These are phyloP conservation scores for Leccinum fibrillosum DNA, from an alignment of 768 basidiomycete genomes.

Conservation along the genomic window DNA sequence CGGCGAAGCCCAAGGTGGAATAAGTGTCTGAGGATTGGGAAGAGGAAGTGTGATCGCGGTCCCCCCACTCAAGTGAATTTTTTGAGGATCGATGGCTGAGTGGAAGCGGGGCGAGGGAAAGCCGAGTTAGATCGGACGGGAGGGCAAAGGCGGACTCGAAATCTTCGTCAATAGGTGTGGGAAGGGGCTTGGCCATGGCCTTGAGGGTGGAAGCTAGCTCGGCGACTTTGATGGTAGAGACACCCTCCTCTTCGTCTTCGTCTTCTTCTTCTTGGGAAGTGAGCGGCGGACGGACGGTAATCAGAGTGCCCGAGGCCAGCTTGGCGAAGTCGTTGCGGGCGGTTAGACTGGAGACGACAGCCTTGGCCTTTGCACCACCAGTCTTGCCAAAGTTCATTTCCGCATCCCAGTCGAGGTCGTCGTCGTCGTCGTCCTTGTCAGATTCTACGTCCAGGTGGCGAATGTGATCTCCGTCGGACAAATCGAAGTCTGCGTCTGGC, in stretches of 20 bases:
- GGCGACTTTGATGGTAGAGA: slow-evolving; percentile 79
- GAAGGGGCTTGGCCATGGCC: slow-evolving; percentile 31
- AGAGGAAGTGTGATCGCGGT: slow-evolving; percentile 77
- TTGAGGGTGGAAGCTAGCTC: slow-evolving; percentile 41
- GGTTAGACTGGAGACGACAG: slow-evolving; percentile 37
- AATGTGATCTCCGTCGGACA: slow-evolving; percentile 70
- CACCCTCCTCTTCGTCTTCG: slow-evolving; percentile 76
- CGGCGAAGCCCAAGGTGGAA: slow-evolving; percentile 73
- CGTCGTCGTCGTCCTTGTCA: slow-evolving; percentile 63
- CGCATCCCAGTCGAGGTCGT: slow-evolving; percentile 77
- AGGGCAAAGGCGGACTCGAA: slow-evolving; percentile 82
- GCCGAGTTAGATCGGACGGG: slow-evolving; percentile 74
- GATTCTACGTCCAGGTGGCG: slow-evolving; percentile 54
- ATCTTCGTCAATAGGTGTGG: slow-evolving; percentile 58
- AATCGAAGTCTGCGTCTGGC: slow-evolving; percentile 84
- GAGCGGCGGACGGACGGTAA: slow-evolving; percentile 66
- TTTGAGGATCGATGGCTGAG: slow-evolving; percentile 78
- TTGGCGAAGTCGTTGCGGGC: slow-evolving; percentile 41
- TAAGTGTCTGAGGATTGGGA: slow-evolving; percentile 88
- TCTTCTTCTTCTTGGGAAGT: slow-evolving; percentile 45
- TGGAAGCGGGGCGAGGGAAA: slow-evolving; percentile 77
- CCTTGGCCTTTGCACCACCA: slow-evolving; percentile 46
- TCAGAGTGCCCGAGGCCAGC: slow-evolving; percentile 21
- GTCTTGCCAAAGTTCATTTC: slow-evolving; percentile 68
- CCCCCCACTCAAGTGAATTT: slow-evolving; percentile 81